These are phyloP conservation scores for Volvariella surrecta DNA, from an alignment of 1,284 basidiomycete species.

Conservation along the genomic window DNA sequence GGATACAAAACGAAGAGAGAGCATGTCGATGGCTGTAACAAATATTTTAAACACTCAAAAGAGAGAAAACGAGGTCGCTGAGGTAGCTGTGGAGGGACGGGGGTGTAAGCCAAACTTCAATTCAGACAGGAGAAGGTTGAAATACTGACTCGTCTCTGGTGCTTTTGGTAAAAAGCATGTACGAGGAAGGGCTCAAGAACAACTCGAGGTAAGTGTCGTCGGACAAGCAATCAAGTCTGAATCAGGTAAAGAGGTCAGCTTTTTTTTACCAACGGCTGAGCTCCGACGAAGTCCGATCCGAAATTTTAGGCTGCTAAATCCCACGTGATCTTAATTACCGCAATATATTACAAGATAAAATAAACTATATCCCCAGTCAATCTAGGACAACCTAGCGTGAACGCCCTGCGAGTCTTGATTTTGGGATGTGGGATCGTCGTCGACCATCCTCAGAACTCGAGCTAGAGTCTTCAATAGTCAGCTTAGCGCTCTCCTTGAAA, in stretches of 20 bases:
- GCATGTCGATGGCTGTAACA: slow-evolving; percentile 9
- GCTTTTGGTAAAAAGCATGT: slow-evolving; percentile 76
- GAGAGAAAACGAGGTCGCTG: slow-evolving; percentile 79
- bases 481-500: neutral
- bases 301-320: too few relatives aligned
- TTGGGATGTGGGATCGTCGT: slow-evolving; percentile 48
- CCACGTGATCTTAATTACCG: slow-evolving; percentile 8
- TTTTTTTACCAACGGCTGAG: too few relatives aligned
- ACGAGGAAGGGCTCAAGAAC: slow-evolving; percentile 26
- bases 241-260: too few relatives aligned
- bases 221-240: too few relatives aligned
- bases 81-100: slow-evolving; percentile 55
- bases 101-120: slow-evolving; percentile 10
- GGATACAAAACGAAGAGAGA: slow-evolving; percentile 47
- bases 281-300: too few relatives aligned
- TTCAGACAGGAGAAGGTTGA: slow-evolving; percentile 3
- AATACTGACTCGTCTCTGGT: slow-evolving; percentile 74
- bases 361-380: too few relatives aligned
- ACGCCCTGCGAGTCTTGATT: slow-evolving; percentile 41
- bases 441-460: slow-evolving; percentile 32
- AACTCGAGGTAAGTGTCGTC: too few relatives aligned
- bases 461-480: slow-evolving; percentile 22
- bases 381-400: too few relatives aligned
- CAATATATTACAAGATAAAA: too few relatives aligned
- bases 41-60: slow-evolving; percentile 46